Base-by-base conservation (phyloP, 805 yeast species). In the Priceomyces fermenticarens region DNA sequence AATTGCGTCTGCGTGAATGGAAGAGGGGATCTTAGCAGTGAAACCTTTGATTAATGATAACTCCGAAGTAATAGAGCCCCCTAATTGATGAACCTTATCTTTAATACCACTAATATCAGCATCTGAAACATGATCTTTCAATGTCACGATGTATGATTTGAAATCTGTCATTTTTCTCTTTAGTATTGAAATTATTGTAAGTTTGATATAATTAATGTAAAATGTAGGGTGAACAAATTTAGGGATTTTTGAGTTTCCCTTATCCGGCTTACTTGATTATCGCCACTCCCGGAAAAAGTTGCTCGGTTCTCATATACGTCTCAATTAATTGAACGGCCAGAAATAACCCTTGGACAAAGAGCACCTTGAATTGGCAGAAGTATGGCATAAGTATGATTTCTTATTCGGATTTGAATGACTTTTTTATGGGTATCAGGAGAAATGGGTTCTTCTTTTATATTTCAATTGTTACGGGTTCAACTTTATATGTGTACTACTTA, bases 21-120 rank as follows among this genome's bases (percentile, higher is more conserved):
- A 20, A 4, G 68, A 60, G 32, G 89, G 88, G 46, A 84, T 60
- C 52, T 78, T 77, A 43, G 77, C 75, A 55, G 77, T 67, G 53
- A 78, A 81, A 0, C 88, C 89, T 63, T 83, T 83, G 65, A 83
- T 81, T 57, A 83, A 66, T 39, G 72, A 62, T 58, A 73, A 83
- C 48, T 83, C 86, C 46, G 75, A 78, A 37, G 75, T 73, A 55
- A 83, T 72, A 39, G 67, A 70, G 39, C 87, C 88, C 31, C 88
- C 88, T 39, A 78, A 52, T 28, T 74, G 70, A 25, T 55, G 35
- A 44, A 81, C 59, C 42, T 71, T 66, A 39, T 70, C 63, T 54
- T 83, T 80, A 63, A 81, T 55, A 30, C 59, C 33, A 17, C 58
- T 46, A 30, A 66, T 52, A 38, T 72, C 73, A 23, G 63, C 62